Conservation (phyloP, 352 stramenopile genomes). For the Pythium myriotylum region DNA sequence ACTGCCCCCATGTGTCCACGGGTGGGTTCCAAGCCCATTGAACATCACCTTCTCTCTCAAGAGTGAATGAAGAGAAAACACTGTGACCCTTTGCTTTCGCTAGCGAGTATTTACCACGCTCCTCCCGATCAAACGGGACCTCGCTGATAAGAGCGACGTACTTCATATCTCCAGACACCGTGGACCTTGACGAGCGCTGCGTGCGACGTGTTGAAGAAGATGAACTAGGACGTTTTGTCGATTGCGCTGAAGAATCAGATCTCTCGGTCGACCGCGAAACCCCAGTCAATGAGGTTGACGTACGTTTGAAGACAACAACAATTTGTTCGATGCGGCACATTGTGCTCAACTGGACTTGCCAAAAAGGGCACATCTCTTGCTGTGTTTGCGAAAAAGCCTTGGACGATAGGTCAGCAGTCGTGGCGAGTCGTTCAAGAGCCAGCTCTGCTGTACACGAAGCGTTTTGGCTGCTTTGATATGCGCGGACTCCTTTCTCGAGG, state of each 20-base stretch:
- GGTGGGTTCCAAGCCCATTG: constrained; percentile 48
- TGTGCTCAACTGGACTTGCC: constrained; percentile 47
- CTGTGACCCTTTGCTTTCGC: constrained; percentile 54
- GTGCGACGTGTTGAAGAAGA: constrained; percentile 11
- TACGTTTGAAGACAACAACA: constrained; percentile 31
- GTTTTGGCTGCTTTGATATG: constrained; percentile 70
- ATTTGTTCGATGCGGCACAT: constrained; percentile 52
- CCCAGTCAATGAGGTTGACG: constrained; percentile 8
- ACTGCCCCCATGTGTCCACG: constrained; percentile 57
- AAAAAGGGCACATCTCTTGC: constrained; percentile 80
- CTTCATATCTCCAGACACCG: constrained; percentile 23
- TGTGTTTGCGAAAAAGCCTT: constrained; percentile 56
- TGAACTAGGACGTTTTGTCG: constrained; percentile 15
- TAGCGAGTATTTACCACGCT: constrained; percentile 67
- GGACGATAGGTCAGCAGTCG: constrained; percentile 1
- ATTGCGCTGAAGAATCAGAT: constrained; percentile 8
- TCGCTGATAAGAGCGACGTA: constrained; percentile 59
- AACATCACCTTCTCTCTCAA: constrained; percentile 27
- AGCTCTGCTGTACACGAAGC: constrained; percentile 46
- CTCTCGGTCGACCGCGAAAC: constrained; percentile 17
- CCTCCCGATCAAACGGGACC: constrained; percentile 57
- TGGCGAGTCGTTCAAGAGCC: constrained; percentile 35
- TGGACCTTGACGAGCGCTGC: constrained; percentile 3
- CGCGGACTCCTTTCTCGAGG: constrained; percentile 32
- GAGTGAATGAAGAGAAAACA: constrained; percentile 42